A percentile compares a stretch with the other conserved stretches of the same genome.
Conservation (phyloP, 169 alveolate genomes). For the Plasmodium billcollinsi region DNA sequence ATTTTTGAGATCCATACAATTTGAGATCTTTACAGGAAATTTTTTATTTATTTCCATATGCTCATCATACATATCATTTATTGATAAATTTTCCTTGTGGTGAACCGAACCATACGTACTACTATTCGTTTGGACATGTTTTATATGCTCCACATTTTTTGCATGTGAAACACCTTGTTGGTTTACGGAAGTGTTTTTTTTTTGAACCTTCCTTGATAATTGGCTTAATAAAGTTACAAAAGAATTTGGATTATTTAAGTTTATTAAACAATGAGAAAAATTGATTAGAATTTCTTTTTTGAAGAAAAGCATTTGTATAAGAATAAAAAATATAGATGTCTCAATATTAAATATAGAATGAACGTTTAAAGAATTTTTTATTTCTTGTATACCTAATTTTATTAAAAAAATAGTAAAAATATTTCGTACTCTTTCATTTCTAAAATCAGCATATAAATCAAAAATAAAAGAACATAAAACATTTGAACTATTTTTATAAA, state of each 20-base stretch:
- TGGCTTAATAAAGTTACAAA: conserved; percentile 28
- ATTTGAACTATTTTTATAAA: conserved; percentile 35
- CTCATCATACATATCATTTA: not conserved
- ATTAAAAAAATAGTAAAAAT: conserved; percentile 68
- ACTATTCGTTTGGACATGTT: not conserved
- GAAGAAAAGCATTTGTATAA: conserved; percentile 56
- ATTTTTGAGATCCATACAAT: too few species aligned
- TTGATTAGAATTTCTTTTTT: conserved; percentile 26
- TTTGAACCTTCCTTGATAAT: conserved; percentile 7
- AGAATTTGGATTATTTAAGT: conserved; percentile 32
- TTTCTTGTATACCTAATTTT: conserved; percentile 71
- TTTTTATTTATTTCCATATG: too few species aligned
- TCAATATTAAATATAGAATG: conserved; percentile 35
- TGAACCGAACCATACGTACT: not conserved
- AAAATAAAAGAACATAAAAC: conserved; percentile 63
- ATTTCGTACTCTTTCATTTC: conserved; percentile 26
- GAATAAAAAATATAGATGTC: conserved; percentile 39
- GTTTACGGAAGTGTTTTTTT: not conserved
- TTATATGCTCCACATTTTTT: not conserved
- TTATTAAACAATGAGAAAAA: conserved; percentile 25
- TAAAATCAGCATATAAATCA: conserved; percentile 54
- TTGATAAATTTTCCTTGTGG: not conserved
- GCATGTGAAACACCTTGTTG: not conserved
- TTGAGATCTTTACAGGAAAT: too few species aligned
- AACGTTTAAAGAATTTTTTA: conserved; percentile 40